Conservation (phyloP, 2,329 filamentous ascomycete species). For the Rhynchosporium graminicola region DNA sequence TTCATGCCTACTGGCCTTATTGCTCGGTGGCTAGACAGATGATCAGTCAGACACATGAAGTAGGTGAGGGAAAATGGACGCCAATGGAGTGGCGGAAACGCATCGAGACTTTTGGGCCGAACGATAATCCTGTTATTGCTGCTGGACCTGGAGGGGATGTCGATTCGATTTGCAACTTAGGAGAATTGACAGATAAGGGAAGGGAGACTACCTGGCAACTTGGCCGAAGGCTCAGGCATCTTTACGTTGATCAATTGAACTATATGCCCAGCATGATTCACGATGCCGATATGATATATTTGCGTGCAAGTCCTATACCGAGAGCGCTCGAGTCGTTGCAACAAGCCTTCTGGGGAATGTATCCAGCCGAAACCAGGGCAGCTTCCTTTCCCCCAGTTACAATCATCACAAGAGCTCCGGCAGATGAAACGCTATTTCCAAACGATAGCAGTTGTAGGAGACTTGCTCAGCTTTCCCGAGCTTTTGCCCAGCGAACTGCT, state of each 20-base stretch:
- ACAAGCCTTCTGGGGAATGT: constrained; percentile 73
- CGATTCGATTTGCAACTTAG: constrained; percentile 79
- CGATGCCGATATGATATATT: constrained; percentile 63
- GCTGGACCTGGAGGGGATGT: constrained; percentile 66
- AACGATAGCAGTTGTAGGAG: constrained; percentile 75
- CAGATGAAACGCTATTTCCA: constrained; percentile 77
- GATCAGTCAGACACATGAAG: constrained; percentile 58
- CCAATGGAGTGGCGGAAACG: constrained; percentile 63
- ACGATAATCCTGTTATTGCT: constrained; percentile 70
- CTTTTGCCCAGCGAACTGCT: constrained; percentile 72
- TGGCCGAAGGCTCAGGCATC: constrained; percentile 64
- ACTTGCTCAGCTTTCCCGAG: constrained; percentile 67
- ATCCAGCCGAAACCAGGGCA: constrained; percentile 57
- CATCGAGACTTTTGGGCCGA: constrained; percentile 76
- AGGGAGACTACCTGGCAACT: constrained; percentile 71
- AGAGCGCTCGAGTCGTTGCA: constrained; percentile 77
- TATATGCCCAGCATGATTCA: constrained; percentile 65
- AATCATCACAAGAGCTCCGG: constrained; percentile 63
- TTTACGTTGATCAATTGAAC: constrained; percentile 73
- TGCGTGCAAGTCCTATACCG: constrained; percentile 73
- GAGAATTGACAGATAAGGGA: constrained; percentile 75
- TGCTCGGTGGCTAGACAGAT: constrained; percentile 77
- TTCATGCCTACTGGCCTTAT: constrained; percentile 82
- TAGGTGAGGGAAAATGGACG: constrained; percentile 45
- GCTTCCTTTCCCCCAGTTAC: constrained; percentile 60